Conservation (phyloP, 768 basidiomycete species). For the Hericium coralloides region DNA sequence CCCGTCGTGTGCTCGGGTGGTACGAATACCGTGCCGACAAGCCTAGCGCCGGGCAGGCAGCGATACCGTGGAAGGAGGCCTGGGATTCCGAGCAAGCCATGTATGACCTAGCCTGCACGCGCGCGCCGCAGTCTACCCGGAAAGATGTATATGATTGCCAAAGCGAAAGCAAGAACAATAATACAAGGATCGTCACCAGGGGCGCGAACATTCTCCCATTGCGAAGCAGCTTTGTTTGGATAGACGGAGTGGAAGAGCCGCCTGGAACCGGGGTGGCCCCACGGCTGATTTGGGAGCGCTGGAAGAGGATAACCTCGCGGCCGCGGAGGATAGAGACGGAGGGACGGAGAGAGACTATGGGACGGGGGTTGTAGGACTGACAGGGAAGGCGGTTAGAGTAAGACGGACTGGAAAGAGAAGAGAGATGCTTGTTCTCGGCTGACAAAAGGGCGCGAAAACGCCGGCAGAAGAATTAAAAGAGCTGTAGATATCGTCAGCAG, state of each 20-base stretch:
- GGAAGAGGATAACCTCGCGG: not conserved
- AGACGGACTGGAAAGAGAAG: not conserved
- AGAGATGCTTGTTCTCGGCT: constrained; percentile 6
- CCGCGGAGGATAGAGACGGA: not conserved
- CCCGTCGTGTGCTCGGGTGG: not conserved
- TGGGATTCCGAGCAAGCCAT: not conserved
- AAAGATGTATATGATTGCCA: no score
- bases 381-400: not conserved
- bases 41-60: constrained; percentile 7
- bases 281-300: not conserved
- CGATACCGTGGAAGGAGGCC: not conserved
- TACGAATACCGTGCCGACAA: constrained; percentile 5
- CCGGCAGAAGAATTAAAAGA: constrained; percentile 4
- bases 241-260: not conserved
- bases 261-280: not conserved
- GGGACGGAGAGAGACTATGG: not conserved
- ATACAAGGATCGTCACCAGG: no score
- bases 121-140: not conserved
- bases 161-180: no score
- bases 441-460: constrained; percentile 13
- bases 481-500: not conserved
- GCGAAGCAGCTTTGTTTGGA: not conserved
- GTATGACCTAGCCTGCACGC: not conserved
- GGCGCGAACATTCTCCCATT: no score
- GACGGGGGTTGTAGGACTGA: no score